Evolutionary conservation across 495 filamentous ascomycete genomes (phyloP), one percentile per base, ranked within the genome.

Genomic region (Hypoxylon lienhwacheense): DNA sequence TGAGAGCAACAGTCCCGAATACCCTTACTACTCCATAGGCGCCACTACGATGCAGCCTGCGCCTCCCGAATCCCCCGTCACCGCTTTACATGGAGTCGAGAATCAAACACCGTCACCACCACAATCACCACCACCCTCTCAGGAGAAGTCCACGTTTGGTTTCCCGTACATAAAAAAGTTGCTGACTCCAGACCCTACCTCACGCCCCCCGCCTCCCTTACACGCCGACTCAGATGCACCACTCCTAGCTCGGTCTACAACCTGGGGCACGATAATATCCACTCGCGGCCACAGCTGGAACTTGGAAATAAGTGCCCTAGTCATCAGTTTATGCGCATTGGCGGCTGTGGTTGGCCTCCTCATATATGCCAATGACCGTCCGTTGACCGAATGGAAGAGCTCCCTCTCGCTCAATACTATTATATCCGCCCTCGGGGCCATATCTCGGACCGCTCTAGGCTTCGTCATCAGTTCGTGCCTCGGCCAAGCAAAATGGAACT

Each of bases 401-500:
- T 14, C 31, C 6, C n/a, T 55, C 12, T 55, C 52, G 2, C 25
- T 56, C 6, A 56, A 56, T 24, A 22, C 45, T 2, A 2, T 49
- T 0, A 37, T 56, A 21, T 56, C 53, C 4, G 17, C 11, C 7
- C 21, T 56, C 5, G 53, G 53, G 4, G 36, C 53, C 37, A 25
- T 56, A 7, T 49, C 44, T 22, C 28, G 53, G 37, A 49, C 53
- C 4, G 48, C 53, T 24, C 19, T 56, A n/a, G 53, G 21, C 26
- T 56, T 56, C 16, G 53, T 24, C 2, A 44, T 56, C 24, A 49
- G 53, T 24, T 56, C 53, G 19, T 56, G 53, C 33, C 53, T 56
- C n/a, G 45, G 36, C 7, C 53, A 56, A 17, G 45, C 17, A n/a
- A 74, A 73, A 62, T 72, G 73, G 73, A 54, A 53, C 14, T 65